Conservation (phyloP, 805 yeast species). For the Vanderwaltozyma tropicalis region DNA sequence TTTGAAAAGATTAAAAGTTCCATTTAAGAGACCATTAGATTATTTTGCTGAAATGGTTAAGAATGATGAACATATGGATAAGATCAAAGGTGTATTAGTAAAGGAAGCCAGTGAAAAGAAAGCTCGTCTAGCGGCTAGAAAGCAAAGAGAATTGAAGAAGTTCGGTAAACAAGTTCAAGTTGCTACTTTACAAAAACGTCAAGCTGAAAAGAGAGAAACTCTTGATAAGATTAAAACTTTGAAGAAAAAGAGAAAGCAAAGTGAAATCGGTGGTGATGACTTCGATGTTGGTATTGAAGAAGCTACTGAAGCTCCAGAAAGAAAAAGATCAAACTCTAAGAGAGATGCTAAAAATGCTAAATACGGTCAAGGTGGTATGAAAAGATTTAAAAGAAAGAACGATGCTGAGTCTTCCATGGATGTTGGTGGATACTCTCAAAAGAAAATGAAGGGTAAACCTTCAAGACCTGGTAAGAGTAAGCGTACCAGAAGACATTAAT, state of each 20-base stretch:
- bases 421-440: slow-evolving; percentile 43
- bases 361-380: slow-evolving; percentile 71
- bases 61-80: slow-evolving; percentile 96
- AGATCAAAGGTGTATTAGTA: slow-evolving; percentile 68
- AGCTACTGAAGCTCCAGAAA: slow-evolving; percentile 35
- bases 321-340: slow-evolving; percentile 42
- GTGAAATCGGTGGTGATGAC: slow-evolving; percentile 44
- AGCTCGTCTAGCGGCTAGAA: slow-evolving; percentile 86
- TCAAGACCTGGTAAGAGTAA: slow-evolving; percentile 48
- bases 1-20: slow-evolving; percentile 59
- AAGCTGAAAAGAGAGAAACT: slow-evolving; percentile 83
- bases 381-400: slow-evolving; percentile 62
- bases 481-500: slow-evolving; percentile 30
- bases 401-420: slow-evolving; percentile 65
- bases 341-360: slow-evolving; percentile 62
- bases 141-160: slow-evolving; percentile 90
- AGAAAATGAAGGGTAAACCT: slow-evolving; percentile 42
- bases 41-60: slow-evolving; percentile 98
- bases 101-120: slow-evolving; percentile 75
- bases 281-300: slow-evolving; percentile 91
- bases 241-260: slow-evolving; percentile 74
- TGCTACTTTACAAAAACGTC: slow-evolving; percentile 87
- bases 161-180: slow-evolving; percentile 96
- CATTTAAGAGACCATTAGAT: slow-evolving; percentile 88
- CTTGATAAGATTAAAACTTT: slow-evolving; percentile 83